Base-by-base conservation (phyloP, 805 yeast species). In the Lachancea quebecensis region DNA sequence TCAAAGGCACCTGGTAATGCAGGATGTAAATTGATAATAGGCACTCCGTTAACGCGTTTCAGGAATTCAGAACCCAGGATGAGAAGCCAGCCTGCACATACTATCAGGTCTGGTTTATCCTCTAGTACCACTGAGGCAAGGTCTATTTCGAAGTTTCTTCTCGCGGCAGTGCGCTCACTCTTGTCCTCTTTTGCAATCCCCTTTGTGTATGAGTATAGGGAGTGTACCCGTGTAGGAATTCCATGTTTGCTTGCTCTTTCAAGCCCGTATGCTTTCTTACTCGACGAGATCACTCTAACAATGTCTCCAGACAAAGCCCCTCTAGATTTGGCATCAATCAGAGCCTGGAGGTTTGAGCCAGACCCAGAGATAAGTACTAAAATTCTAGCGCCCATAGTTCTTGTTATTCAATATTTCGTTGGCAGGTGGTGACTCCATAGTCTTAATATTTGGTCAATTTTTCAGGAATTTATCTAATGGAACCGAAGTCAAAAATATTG, bases 71-170 rank as follows among this genome's bases (percentile, higher is more conserved):
- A 81, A 1, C 96, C 85, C 48, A 93, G 72, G 47, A 93, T 93
- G 42, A 93, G 75, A 90, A 93, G 82, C 99, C 99, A 93, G 2
- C 99, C 99, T 4, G 99, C 99, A 68, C 99, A 93, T 5, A 93
- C 97, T 35, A 93, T 81, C 51, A 93, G 72, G 53, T 85, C 86
- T 4, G 98, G 98, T 52, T 74, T 73, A 29, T 63, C 81, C 45
- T 71, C 61, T 18, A 86, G 62, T 17, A 93, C 78, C 18, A 82
- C 58, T 40, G 75, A 68, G 9, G 95, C 91, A 37, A 93, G 72
- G 51, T 93, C 96, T 36, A 65, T 60, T 64, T 93, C 91, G 72
- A 87, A 93, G 47, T 68, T 62, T 34, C 76, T 75, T 56, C 99
- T 73, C 3, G 87, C 87, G 7, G 53, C 57, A 33, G 67, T 59